These are phyloP conservation scores for Kluyveromyces starmeri DNA, from an alignment of 805 yeast species.

Conservation along the genomic window DNA sequence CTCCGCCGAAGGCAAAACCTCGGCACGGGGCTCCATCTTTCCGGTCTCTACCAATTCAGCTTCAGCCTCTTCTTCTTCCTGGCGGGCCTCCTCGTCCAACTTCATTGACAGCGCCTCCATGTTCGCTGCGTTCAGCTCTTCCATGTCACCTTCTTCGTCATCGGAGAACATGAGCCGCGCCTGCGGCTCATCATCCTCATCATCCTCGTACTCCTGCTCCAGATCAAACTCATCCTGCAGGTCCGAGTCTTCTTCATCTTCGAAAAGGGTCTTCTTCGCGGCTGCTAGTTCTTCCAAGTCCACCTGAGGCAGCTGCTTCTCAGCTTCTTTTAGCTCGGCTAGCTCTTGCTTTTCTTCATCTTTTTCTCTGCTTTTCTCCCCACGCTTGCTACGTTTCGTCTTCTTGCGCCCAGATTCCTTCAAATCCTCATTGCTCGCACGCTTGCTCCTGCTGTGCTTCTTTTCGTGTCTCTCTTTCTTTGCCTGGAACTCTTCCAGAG, in stretches of 20 bases:
- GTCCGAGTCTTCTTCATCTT: slow-evolving; percentile 36
- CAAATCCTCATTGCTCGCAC: slow-evolving; percentile 27
- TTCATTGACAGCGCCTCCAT: slow-evolving; percentile 70
- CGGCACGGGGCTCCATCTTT: slow-evolving; percentile 61
- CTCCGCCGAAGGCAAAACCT: slow-evolving; percentile 61
- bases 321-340: slow-evolving; percentile 30
- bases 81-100: slow-evolving; percentile 51
- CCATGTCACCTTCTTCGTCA: slow-evolving; percentile 60
- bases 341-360: slow-evolving; percentile 20
- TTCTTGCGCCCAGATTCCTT: slow-evolving; percentile 16
- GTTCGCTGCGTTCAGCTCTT: slow-evolving; percentile 66
- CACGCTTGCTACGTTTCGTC: slow-evolving; percentile 16
- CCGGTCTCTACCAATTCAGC: slow-evolving; percentile 52
- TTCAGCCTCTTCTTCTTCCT: slow-evolving; percentile 55
- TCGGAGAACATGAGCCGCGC: slow-evolving; percentile 76
- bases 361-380: slow-evolving; percentile 16
- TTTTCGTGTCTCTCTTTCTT: slow-evolving; percentile 34
- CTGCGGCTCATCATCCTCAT: slow-evolving; percentile 23
- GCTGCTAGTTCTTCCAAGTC: slow-evolving; percentile 56
- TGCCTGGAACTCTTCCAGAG: slow-evolving; percentile 72
- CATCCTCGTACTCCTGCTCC: slow-evolving; percentile 45
- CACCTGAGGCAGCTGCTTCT: slow-evolving; percentile 51
- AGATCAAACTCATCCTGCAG: slow-evolving; percentile 46
- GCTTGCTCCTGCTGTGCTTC: slow-evolving; percentile 30
- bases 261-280: slow-evolving; percentile 69